phyloP scores from a whole-genome alignment of 805 yeast species.

The Yamadazyma philogaea region DNA sequence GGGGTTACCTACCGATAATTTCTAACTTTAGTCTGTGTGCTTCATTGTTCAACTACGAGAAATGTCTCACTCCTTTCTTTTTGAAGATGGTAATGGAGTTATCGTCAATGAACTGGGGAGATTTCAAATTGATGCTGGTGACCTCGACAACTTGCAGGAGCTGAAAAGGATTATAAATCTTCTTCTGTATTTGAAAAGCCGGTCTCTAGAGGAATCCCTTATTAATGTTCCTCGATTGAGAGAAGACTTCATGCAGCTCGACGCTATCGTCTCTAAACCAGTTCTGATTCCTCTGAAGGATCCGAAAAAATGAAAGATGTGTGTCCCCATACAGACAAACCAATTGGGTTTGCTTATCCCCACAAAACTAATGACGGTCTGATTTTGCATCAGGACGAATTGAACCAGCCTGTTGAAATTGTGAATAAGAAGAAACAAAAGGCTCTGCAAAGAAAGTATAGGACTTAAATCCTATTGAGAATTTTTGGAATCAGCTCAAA shows the following conservation, averaged over 20 bases:
- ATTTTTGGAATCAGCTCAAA: constrained; percentile 5
- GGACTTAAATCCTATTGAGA: constrained; percentile 6
- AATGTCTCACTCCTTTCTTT: no score
- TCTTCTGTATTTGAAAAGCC: background rate
- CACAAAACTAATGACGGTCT: background rate
- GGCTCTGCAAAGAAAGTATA: background rate
- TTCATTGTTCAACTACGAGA: no score
- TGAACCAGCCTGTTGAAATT: background rate
- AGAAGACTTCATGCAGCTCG: background rate
- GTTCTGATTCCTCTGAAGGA: background rate
- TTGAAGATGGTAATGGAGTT: background rate
- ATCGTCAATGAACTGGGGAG: background rate
- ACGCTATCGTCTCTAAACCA: background rate
- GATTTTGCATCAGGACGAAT: background rate
- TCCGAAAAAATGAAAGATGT: background rate
- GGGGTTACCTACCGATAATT: no score
- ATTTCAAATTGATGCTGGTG: background rate
- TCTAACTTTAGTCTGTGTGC: no score
- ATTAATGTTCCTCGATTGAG: background rate
- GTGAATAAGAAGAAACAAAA: background rate
- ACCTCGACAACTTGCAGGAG: background rate
- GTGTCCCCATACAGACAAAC: no score
- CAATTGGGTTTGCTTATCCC: background rate
- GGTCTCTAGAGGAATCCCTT: background rate
- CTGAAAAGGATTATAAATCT: background rate